Base-by-base conservation (phyloP, 1,284 basidiomycete species). In the Trametes polyzona region DNA sequence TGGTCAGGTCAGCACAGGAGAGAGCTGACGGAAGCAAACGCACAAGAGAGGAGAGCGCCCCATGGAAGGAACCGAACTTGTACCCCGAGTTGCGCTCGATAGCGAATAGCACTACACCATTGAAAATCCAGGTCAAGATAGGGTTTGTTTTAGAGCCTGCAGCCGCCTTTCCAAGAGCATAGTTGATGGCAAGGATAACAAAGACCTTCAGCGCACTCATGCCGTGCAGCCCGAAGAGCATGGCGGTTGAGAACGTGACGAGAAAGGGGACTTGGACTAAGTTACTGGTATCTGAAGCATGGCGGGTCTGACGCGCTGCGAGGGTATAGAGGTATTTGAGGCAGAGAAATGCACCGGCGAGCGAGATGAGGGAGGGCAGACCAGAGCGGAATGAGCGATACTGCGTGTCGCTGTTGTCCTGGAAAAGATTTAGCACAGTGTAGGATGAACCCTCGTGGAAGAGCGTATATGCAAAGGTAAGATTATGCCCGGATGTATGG, bases 361-460 rank as follows among this genome's bases (percentile, higher is more conserved):
- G 80, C 39, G 77, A 59, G 21, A 81, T 66, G 7, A 95, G 79
- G 1, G 83, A 69, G 16, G 84, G 80, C 37, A 95, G 69, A 67
- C 93, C 93, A 65, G 81, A 78, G 47, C 94, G 83, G 73, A 96
- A 95, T 1, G 85, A 82, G 21, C 89, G 88, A 69, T 94, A 95
- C 75, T 96, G 94, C 0, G 78, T 75, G 67, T 96, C 93, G 61
- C 90, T 93, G 69, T 89, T 92, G 70, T 96, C 94, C 92, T 94
- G 40, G 27, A n/a, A n/a, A n/a, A n/a, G n/a, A n/a, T n/a, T n/a
- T n/a, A n/a, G n/a, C n/a, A n/a, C n/a, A n/a, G n/a, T n/a, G n/a
- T n/a, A n/a, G n/a, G n/a, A n/a, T n/a, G n/a, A n/a, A n/a, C n/a
- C n/a, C n/a, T n/a, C n/a, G n/a, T n/a, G n/a, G n/a, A n/a, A n/a